These are phyloP conservation scores for Phytophthora colocasiae DNA, from an alignment of 352 stramenopile species.

Conservation along the genomic window DNA sequence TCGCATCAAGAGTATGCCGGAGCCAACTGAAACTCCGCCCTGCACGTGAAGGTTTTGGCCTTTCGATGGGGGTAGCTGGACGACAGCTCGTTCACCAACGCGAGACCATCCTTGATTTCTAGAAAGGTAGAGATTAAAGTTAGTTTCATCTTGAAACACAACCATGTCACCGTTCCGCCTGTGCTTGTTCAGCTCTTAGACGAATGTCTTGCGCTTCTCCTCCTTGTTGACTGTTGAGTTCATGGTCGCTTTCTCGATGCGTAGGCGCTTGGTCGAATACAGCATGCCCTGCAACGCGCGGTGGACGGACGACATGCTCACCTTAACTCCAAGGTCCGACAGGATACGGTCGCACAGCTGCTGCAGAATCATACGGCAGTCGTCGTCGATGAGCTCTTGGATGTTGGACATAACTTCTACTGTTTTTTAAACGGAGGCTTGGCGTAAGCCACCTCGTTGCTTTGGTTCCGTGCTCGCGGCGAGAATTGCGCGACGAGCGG, in stretches of 20 bases:
- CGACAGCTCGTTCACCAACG: slow-evolving; percentile 13
- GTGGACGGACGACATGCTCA: slow-evolving; percentile 20
- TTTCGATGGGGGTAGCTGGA: slow-evolving; percentile 18
- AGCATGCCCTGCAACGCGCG: slow-evolving; percentile 27
- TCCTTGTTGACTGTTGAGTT: slow-evolving; percentile 31
- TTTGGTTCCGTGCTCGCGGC: not conserved
- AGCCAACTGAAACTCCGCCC: slow-evolving; percentile 11
- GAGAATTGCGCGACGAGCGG: slow-evolving; percentile 1
- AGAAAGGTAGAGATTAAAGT: slow-evolving; percentile 39
- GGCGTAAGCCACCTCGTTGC: not conserved
- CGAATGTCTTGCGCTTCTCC: slow-evolving; percentile 27
- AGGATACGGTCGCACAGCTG: slow-evolving; percentile 8
- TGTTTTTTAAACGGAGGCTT: slow-evolving; percentile 14
- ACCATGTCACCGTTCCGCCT: slow-evolving; percentile 31
- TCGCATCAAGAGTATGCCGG: slow-evolving; percentile 21
- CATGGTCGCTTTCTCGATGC: slow-evolving; percentile 33
- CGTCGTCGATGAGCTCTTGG: slow-evolving; percentile 21
- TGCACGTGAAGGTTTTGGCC: slow-evolving; percentile 27
- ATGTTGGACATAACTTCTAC: slow-evolving; percentile 27
- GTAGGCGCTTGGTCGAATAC: slow-evolving; percentile 23
- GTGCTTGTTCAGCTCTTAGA: slow-evolving; percentile 9
- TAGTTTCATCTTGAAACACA: slow-evolving; percentile 31
- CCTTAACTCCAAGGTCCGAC: slow-evolving; percentile 9
- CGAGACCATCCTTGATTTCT: slow-evolving; percentile 14
- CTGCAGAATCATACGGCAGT: slow-evolving; percentile 14